Evolutionary conservation across 164 flowering plant species (phyloP), one percentile per base, ranked within the genome.

Genomic region (Piper longum): DNA sequence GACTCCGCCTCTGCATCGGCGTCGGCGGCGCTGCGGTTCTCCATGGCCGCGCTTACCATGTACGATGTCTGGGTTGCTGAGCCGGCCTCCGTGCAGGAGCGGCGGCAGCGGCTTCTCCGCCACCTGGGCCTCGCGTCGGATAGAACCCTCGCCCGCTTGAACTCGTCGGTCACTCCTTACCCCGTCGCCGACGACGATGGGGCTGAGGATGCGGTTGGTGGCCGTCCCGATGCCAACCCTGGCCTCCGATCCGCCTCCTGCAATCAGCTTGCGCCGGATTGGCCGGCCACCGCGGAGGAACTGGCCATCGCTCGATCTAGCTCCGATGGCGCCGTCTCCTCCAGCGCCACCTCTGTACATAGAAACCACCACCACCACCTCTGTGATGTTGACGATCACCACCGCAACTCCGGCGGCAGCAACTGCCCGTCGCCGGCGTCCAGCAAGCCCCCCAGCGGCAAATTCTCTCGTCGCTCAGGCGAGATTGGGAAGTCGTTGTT

Each of bases 51-150:
- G 17, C 14, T 57, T 6, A 74, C 84, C 43, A 81, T 75, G 63
- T 93, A 88, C 71, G 93, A 88, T 17, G 71, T 89, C 40, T 95
- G 99, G 99, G 78, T 89, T 74, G 77, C 95, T 48, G 78, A 83
- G 64, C 97, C 96, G 0, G 71, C 83, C 17, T 85, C 99, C 3
- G 75, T 95, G 2, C 77, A 85, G 66, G 96, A 95, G 71, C 86
- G 99, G 57, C 91, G 99, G 6, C 54, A 57, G 7, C 75, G 87
- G 16, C 87, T 95, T n/a, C 84, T 90, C 54, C 74, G 67, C 1
- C 79, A 82, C 44, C 78, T 91, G 84, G 99, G 99, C 4, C 93
- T 95, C 67, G 64, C 72, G 52, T 51, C 69, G 5, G 90, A 87
- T 67, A 81, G 78, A 1, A 64, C 81, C 17, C 75, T 83, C 13